Base-by-base conservation (phyloP, 2,329 filamentous ascomycete species). In the Sarocladium brachiariae region DNA sequence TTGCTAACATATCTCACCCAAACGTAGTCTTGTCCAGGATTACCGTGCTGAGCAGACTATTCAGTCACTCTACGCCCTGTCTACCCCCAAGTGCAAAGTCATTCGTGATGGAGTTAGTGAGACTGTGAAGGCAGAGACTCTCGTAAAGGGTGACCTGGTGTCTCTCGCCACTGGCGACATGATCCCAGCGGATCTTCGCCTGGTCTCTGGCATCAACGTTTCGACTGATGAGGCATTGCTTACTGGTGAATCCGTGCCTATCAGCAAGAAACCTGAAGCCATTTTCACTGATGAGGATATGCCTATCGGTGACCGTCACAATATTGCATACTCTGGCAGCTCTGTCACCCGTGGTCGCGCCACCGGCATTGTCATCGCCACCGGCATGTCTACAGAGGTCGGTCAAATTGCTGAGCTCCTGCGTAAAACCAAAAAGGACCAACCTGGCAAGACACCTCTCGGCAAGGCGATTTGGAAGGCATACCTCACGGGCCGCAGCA, bases 171-270 rank as follows among this genome's bases (percentile, higher is more conserved):
- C 80, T 37, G 85, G 85, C 56, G 84, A 87, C 62, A 81, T 86
- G 45, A 75, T 87, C 31, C 83, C 85, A 4, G 85, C 84, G 30
- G 85, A 89, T 65, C 68, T 87, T 47, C 77, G 83, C 54, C 69
- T 83, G 18, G 65, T 84, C 54, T 76, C 84, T 55, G 79, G 77
- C 51, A 80, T 89, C 67, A 91, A 91, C 64, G 70, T 89, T 53
- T 85, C 84, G 47, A 86, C 84, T 56, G 87, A 95, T 54, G 85
- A 89, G 65, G 83, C 85, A 11, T 75, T 87, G 52, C 76, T 89
- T 34, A 89, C 86, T 13, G 86, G 86, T 55, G 86, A 89, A 69
- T 86, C 85, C 31, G 66, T 86, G 6, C 81, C 85, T 52, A 82
- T 86, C 50, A 78, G 73, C 72, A 84, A 89, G 69, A 72, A 80